phyloP scores from a whole-genome alignment of 2,329 filamentous ascomycete genomes.

The Fusarium bactridioides region DNA sequence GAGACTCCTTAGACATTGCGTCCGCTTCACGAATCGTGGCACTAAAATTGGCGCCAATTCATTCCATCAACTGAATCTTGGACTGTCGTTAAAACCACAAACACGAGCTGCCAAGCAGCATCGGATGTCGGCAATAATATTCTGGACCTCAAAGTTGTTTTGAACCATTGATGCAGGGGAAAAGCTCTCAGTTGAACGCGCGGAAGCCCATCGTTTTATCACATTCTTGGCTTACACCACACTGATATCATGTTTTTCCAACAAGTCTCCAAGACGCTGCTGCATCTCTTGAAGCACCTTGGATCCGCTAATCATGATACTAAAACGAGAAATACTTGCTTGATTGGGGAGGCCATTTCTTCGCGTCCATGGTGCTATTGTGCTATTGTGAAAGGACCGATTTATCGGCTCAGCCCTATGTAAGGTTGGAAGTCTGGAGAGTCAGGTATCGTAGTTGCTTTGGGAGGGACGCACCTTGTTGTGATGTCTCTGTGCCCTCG shows the following conservation, averaged over 20 bases:
- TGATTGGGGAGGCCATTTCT: conserved; percentile 35
- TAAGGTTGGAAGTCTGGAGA: conserved; percentile 43
- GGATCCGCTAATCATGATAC: conserved; percentile 43
- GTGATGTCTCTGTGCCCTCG: conserved; percentile 42
- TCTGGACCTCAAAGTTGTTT: conserved; percentile 36
- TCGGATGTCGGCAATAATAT: conserved; percentile 27
- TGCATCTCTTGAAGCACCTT: conserved; percentile 34
- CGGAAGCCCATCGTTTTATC: conserved; percentile 43
- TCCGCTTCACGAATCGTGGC: not conserved
- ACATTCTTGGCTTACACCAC: not conserved
- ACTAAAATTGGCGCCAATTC: conserved; percentile 5
- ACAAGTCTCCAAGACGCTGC: conserved; percentile 27
- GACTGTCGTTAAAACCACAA: conserved; percentile 3
- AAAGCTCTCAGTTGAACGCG: conserved; percentile 22
- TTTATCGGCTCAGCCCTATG: conserved; percentile 41
- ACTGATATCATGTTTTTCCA: conserved; percentile 15
- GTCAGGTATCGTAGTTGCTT: conserved; percentile 44
- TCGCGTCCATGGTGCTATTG: conserved; percentile 43
- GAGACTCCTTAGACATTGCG: not conserved
- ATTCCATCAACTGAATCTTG: conserved; percentile 5
- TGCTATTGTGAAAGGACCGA: conserved; percentile 40
- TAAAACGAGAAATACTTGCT: conserved; percentile 42
- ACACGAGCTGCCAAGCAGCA: conserved; percentile 17
- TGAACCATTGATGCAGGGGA: conserved; percentile 46
- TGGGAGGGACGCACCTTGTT: conserved; percentile 46